Conservation (phyloP, 2,329 filamentous ascomycete species). For the Blumeria hordei region DNA sequence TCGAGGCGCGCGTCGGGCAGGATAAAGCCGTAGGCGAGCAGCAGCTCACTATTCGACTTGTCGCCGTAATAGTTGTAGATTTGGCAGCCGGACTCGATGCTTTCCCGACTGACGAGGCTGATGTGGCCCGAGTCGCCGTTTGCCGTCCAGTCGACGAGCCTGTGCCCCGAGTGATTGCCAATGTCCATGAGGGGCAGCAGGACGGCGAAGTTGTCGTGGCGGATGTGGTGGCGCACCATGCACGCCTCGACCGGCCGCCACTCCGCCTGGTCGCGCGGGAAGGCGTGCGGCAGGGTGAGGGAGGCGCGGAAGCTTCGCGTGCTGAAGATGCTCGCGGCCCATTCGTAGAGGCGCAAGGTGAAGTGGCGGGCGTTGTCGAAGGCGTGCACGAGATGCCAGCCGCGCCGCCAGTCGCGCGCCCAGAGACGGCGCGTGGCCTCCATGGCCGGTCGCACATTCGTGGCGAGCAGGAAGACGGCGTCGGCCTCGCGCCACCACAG, state of each 20-base stretch:
- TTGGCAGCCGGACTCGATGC: constrained; percentile 25
- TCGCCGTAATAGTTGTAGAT: constrained; percentile 48
- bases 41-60: constrained; percentile 51
- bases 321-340: constrained; percentile 40
- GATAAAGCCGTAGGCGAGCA: constrained; percentile 39
- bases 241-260: background rate
- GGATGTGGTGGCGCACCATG: constrained; percentile 5
- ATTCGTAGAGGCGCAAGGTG: constrained; percentile 27
- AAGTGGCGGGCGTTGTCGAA: constrained; percentile 5
- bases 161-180: constrained; percentile 41
- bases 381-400: constrained; percentile 4
- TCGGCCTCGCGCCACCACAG: constrained; percentile 40
- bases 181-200: constrained; percentile 49
- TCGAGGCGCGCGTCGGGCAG: constrained; percentile 20
- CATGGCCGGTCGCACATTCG: constrained; percentile 13
- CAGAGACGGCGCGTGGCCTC: constrained; percentile 9
- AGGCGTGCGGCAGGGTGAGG: constrained; percentile 19
- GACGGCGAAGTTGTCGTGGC: constrained; percentile 22
- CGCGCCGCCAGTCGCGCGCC: constrained; percentile 10
- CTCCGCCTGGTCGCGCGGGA: background rate
- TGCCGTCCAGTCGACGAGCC: constrained; percentile 33
- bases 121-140: constrained; percentile 19
- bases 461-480: constrained; percentile 22
- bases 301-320: constrained; percentile 40
- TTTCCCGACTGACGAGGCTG: constrained; percentile 19